Evolutionary conservation across 1,139 yeast genomes (phyloP).

Genomic region (Taphrina flavorubra): DNA sequence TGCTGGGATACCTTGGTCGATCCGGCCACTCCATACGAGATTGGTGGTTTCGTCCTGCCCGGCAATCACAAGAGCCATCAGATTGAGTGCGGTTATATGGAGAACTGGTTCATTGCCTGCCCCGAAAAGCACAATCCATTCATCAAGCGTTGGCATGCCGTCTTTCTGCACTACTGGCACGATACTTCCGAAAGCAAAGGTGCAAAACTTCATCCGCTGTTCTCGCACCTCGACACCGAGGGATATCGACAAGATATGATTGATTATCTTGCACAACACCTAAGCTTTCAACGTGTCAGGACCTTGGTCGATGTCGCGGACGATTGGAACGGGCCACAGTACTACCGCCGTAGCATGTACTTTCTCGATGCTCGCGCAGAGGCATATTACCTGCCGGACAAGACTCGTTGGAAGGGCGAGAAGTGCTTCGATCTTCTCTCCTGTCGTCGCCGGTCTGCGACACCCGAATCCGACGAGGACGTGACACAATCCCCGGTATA

Average conservation of each 20-base stretch:
- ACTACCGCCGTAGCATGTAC: conserved; percentile 16
- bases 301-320: conserved; percentile 4
- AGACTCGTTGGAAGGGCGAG: conserved; percentile 7
- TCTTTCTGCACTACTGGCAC: conserved; percentile 22
- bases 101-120: conserved; percentile 27
- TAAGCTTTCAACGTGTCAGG: conserved; percentile 16
- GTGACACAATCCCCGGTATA: not conserved
- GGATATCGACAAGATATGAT: conserved; percentile 30
- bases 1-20: conserved; percentile 9
- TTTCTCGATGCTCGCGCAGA: conserved; percentile 19
- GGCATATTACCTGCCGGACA: conserved; percentile 19
- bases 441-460: not conserved
- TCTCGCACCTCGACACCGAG: conserved; percentile 19
- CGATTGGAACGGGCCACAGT: conserved; percentile 22
- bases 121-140: conserved; percentile 2
- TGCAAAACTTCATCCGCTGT: conserved; percentile 13
- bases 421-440: conserved; percentile 19
- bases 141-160: conserved; percentile 21
- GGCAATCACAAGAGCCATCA: conserved; percentile 15
- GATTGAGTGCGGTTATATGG: conserved; percentile 22
- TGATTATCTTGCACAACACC: conserved; percentile 29
- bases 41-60: conserved; percentile 27
- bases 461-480: conserved; percentile 3
- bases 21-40: conserved; percentile 1
- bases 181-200: conserved; percentile 8